These are phyloP conservation scores for Haematococcus lacustris DNA, from an alignment of 139 green algal genomes.

Conservation along the genomic window DNA sequence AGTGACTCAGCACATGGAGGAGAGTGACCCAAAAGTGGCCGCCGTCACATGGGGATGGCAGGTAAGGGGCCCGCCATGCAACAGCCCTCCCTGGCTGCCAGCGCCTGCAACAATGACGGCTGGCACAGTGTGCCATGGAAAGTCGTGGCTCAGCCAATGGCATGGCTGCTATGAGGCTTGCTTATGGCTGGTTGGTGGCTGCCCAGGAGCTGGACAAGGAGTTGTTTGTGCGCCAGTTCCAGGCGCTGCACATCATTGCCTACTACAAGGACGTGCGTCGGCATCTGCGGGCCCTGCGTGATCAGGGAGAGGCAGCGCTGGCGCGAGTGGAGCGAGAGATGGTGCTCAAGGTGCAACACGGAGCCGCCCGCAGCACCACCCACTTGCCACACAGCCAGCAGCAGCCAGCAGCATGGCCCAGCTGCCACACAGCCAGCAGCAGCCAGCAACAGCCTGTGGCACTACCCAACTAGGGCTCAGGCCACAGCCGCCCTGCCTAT, in stretches of 20 bases:
- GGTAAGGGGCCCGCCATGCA: not conserved
- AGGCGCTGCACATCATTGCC: slow-evolving; percentile 31
- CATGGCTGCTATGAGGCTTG: no score
- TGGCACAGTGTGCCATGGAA: not conserved
- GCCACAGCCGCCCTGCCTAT: not conserved
- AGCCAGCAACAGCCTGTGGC: not conserved
- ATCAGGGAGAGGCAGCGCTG: slow-evolving; percentile 26
- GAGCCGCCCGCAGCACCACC: not conserved
- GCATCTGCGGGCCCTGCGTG: slow-evolving; percentile 31
- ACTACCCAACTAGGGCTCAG: not conserved
- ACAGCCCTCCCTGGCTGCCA: not conserved
- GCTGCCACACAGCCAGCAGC: no score
- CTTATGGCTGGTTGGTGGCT: no score
- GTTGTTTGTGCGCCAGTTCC: slow-evolving; percentile 32
- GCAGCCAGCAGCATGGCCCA: not conserved
- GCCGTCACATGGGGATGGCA: slow-evolving; percentile 22
- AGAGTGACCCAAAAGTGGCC: slow-evolving; percentile 10
- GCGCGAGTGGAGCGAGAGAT: slow-evolving; percentile 44
- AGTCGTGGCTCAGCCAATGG: no score
- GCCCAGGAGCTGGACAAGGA: slow-evolving; percentile 19
- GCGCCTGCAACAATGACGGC: not conserved
- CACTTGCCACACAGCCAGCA: not conserved
- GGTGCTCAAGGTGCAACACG: slow-evolving; percentile 31
- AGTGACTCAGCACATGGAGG: slow-evolving; percentile 4
- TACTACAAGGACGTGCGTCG: slow-evolving; percentile 38